Evolutionary conservation across 345 rosid genomes (phyloP), one percentile per base, ranked within the genome.

Genomic region (Trapa bicornis): DNA sequence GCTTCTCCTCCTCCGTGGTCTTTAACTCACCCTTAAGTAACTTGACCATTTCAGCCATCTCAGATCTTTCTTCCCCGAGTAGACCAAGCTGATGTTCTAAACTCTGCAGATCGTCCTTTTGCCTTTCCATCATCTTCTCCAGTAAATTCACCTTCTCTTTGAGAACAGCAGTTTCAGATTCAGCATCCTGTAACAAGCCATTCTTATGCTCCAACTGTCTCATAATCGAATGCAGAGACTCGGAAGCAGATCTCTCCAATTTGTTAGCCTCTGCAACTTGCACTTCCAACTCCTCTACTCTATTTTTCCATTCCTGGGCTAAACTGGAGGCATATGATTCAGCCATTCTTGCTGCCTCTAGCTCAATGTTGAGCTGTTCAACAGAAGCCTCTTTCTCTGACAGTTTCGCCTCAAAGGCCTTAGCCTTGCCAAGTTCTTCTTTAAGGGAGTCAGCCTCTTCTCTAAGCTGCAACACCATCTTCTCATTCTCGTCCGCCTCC

Each of bases 291-390:
- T 84, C 95, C 66, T 80, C 86, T 43, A 80, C 85, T 81, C 69
- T 85, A 67, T 62, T 64, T 71, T 85, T 85, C 89, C 85, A 91
- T 74, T 86, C 99, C 69, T 85, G 90, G 14, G 79, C 80, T 37
- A 81, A 78, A 78, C 71, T 89, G n/a, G 68, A 79, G 3, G 99
- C 93, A 82, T 77, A 80, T 67, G 96, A 89, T 68, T 94, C 96
- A 6, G 93, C 84, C 87, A 83, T 80, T 83, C 80, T 89, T 1
- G 90, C 90, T 62, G 93, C 97, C 80, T 89, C 93, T 33, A 94
- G 71, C 42, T 91, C 97, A 60, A 80, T 82, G 10, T 81, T 85
- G 72, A 94, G 96, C 81, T 91, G 91, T 70, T 91, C 83, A 32
- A 89, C 71, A 62, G 71, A 66, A 72, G 80, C 76, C 74, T 87